Conservation (phyloP, 169 alveolate species). For the Babesia bovis region DNA sequence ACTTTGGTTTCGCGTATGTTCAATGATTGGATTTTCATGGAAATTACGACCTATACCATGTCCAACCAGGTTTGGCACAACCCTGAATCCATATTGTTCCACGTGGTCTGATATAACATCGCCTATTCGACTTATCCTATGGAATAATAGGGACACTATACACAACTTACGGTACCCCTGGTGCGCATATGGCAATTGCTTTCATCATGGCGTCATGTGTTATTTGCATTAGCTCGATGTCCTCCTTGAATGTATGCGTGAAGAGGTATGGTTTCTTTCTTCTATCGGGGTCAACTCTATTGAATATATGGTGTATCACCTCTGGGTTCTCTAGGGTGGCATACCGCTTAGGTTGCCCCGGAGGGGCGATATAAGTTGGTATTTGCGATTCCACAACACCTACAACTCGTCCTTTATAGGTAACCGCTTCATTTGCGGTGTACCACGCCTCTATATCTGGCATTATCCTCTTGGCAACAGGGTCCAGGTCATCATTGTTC, state of each 20-base stretch:
- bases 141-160: not conserved
- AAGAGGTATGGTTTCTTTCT: conserved; percentile 53
- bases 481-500: conserved; percentile 11
- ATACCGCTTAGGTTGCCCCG: conserved; percentile 14
- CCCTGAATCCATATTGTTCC: conserved; percentile 23
- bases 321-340: conserved; percentile 36
- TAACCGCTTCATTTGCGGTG: not conserved
- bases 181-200: conserved; percentile 66
- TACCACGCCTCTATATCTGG: conserved; percentile 17
- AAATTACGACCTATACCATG: conserved; percentile 78
- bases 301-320: conserved; percentile 17
- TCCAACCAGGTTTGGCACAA: conserved; percentile 70
- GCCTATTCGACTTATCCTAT: conserved; percentile 52
- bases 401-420: conserved; percentile 45
- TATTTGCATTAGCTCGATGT: conserved; percentile 65
- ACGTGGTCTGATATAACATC: conserved; percentile 37
- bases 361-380: conserved; percentile 13
- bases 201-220: conserved; percentile 72
- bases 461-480: conserved; percentile 6
- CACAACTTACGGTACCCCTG: conserved; percentile 62
- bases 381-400: conserved; percentile 26
- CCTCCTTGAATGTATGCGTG: conserved; percentile 53
- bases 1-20: conserved; percentile 60
- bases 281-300: conserved; percentile 30
- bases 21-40: conserved; percentile 71